Conservation (phyloP, 2,329 filamentous ascomycete species). For the Gyromitra esculenta region DNA sequence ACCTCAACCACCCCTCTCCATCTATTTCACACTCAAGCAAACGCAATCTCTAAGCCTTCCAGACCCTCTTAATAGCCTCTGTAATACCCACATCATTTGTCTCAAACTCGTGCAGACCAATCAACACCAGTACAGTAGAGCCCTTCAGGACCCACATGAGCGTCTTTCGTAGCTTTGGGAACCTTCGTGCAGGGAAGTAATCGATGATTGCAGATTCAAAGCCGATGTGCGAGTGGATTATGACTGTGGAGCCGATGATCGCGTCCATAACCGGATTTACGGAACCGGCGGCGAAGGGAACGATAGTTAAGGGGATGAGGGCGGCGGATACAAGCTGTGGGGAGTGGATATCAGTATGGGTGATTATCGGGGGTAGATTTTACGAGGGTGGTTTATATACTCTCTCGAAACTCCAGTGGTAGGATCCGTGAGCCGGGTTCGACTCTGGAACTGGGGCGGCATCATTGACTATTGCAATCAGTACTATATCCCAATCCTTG, state of each 20-base stretch:
- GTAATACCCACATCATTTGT: constrained; percentile 97
- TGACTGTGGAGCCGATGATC: constrained; percentile 79
- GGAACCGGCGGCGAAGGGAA: constrained; percentile 90
- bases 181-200: constrained; percentile 76
- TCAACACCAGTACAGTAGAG: constrained; percentile 80
- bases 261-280: constrained; percentile 91
- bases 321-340: constrained; percentile 74
- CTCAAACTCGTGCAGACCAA: constrained; percentile 98
- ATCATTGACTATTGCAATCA: constrained; percentile 76
- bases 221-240: constrained; percentile 95
- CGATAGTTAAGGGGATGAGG: constrained; percentile 85
- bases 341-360: constrained; percentile 62
- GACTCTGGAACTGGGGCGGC: constrained; percentile 77
- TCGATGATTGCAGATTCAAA: constrained; percentile 85
- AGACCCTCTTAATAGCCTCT: constrained; percentile 84
- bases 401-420: constrained; percentile 97
- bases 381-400: constrained; percentile 59
- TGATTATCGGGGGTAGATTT: constrained; percentile 6
- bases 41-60: constrained; percentile 73
- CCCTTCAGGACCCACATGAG: constrained; percentile 81
- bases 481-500: constrained; percentile 28
- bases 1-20: neutral
- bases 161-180: constrained; percentile 71
- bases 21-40: neutral
- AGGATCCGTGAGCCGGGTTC: constrained; percentile 85